Conservation (phyloP, 352 stramenopile genomes). For the Globisporangium irregulare region DNA sequence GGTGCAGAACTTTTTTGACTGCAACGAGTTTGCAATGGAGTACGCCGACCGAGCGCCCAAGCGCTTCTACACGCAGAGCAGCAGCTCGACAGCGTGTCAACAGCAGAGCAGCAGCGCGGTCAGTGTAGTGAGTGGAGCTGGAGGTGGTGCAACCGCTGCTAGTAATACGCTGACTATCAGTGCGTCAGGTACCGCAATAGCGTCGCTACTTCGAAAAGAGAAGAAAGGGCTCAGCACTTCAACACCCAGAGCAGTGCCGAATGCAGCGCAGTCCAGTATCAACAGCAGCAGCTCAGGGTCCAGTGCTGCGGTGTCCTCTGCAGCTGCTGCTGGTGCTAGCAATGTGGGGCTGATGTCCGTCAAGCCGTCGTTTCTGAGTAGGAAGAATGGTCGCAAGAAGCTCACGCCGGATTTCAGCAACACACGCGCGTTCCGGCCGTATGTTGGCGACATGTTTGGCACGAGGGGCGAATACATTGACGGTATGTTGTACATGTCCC, state of each 20-base stretch:
- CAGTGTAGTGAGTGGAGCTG: neutral
- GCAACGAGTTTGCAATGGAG: constrained; percentile 66
- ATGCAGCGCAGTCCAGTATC: neutral
- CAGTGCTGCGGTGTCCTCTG: constrained; percentile 5
- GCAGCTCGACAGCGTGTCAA: neutral
- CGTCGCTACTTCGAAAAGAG: constrained; percentile 1
- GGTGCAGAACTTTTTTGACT: constrained; percentile 21
- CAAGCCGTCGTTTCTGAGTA: constrained; percentile 22
- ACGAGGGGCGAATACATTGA: constrained; percentile 83
- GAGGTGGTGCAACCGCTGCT: neutral
- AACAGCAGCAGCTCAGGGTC: neutral
- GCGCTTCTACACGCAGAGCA: constrained; percentile 12
- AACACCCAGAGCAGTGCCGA: neutral
- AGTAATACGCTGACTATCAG: neutral
- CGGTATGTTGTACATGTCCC: constrained; percentile 85
- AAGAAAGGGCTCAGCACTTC: neutral
- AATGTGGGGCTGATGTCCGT: constrained; percentile 2
- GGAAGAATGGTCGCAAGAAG: constrained; percentile 54
- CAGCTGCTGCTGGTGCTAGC: constrained; percentile 6
- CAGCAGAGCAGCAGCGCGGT: neutral
- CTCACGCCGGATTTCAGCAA: constrained; percentile 27
- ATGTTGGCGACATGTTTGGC: constrained; percentile 76
- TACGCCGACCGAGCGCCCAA: constrained; percentile 45
- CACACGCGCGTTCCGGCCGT: constrained; percentile 48
- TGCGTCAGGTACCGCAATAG: neutral